These are phyloP conservation scores for Escallonia herrerae DNA, from an alignment of 129 eudicot species.

Conservation along the genomic window DNA sequence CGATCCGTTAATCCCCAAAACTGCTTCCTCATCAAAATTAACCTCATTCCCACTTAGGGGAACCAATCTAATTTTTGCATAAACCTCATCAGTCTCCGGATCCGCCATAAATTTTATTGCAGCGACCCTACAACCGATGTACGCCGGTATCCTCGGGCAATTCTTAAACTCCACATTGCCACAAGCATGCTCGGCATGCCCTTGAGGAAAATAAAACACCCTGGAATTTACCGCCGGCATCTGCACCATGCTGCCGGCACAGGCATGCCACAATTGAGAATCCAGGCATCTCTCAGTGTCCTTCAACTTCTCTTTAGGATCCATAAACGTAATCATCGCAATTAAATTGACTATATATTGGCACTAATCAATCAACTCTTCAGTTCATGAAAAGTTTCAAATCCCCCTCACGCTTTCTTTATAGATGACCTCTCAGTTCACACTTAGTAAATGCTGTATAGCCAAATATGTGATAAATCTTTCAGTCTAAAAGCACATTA, in stretches of 20 bases:
- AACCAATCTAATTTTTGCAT: conserved; percentile 48
- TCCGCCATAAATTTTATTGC: conserved; percentile 71
- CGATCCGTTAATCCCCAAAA: conserved; percentile 28
- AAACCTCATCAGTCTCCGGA: conserved; percentile 83
- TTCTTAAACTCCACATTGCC: conserved; percentile 62
- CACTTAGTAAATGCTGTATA: conserved; percentile 21
- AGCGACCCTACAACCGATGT: conserved; percentile 54
- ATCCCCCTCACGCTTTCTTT: conserved; percentile 4
- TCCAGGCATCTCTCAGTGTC: conserved; percentile 67
- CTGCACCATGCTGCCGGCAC: conserved; percentile 98
- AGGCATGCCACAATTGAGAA: conserved; percentile 98
- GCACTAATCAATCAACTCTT: conserved; percentile 24
- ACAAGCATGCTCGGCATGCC: conserved; percentile 81
- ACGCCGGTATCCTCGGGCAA: conserved; percentile 59
- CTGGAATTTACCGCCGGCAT: conserved; percentile 72
- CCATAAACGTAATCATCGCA: conserved; percentile 76
- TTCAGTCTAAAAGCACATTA: conserved; percentile 7
- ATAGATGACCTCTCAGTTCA: conserved; percentile 13
- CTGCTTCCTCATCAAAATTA: conserved; percentile 39
- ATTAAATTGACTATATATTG: neutral
- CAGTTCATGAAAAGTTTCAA: conserved; percentile 22
- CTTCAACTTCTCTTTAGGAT: conserved; percentile 62
- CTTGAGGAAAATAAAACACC: conserved; percentile 86
- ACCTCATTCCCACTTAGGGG: conserved; percentile 43
- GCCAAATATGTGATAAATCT: conserved; percentile 17